phyloP scores from a whole-genome alignment of 306 rosid genomes.

The Lagenaria siceraria region DNA sequence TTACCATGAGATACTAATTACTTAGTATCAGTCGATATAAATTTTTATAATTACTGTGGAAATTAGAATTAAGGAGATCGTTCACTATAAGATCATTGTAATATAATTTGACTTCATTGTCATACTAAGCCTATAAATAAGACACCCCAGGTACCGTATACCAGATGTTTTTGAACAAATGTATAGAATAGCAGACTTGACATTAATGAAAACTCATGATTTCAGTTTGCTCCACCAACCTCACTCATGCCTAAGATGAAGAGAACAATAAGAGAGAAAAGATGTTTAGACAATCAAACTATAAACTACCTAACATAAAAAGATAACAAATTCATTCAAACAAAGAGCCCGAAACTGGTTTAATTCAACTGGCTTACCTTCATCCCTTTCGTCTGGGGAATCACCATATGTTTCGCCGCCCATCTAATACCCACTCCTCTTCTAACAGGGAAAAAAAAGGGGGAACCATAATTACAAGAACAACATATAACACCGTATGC shows the following conservation, averaged over 20 bases:
- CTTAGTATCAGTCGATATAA: not conserved
- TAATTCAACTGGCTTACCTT: conserved; percentile 36
- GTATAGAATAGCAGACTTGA: not conserved
- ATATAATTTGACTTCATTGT: not conserved
- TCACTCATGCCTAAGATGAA: not conserved
- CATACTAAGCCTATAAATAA: not conserved
- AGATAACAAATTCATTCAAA: not conserved
- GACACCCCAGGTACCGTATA: not conserved
- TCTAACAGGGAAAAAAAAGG: not conserved
- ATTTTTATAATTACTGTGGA: not conserved
- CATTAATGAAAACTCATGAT: not conserved
- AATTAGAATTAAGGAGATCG: not conserved
- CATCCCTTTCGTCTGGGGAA: conserved; percentile 74
- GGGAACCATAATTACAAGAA: not conserved
- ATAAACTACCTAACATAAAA: not conserved
- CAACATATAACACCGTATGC: not conserved
- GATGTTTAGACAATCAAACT: not conserved
- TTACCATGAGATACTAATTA: not conserved
- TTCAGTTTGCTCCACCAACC: not conserved
- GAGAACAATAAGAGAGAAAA: not conserved
- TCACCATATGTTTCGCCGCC: conserved; percentile 54
- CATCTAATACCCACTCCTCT: conserved; percentile 29
- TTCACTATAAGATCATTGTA: not conserved
- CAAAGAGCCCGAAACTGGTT: not conserved
- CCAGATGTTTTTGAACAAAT: not conserved